phyloP scores from a whole-genome alignment of 768 basidiomycete species.

The Tricholoma bakamatsutake region DNA sequence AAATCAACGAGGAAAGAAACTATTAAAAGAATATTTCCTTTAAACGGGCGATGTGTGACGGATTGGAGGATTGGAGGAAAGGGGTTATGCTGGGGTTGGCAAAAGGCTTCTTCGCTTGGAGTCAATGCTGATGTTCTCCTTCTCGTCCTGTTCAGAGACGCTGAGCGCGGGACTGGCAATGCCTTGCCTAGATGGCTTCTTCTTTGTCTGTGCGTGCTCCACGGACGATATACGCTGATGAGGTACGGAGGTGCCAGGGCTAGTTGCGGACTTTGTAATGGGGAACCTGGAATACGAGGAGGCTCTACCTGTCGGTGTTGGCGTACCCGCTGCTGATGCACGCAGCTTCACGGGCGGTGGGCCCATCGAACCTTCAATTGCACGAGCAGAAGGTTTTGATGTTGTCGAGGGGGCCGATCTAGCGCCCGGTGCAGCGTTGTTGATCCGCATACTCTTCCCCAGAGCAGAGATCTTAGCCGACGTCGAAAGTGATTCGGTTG shows the following conservation, averaged over 20 bases:
- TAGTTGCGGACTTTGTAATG: conserved; percentile 26
- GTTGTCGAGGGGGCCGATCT: conserved; percentile 14
- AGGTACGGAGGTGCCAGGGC: conserved; percentile 25
- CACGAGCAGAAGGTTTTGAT: conserved; percentile 8
- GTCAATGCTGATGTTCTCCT: conserved; percentile 46
- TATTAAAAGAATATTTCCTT: background rate
- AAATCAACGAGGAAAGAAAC: background rate
- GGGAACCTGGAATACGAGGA: conserved; percentile 30
- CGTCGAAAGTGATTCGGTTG: conserved; percentile 28
- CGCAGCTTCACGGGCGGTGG: conserved; percentile 40
- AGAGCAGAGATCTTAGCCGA: conserved; percentile 35
- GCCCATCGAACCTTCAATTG: conserved; percentile 42
- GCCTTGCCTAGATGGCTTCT: conserved; percentile 25
- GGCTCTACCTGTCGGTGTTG: conserved; percentile 30
- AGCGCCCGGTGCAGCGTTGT: conserved; percentile 22
- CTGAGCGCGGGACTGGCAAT: conserved; percentile 33
- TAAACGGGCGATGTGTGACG: background rate
- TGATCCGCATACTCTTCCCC: conserved; percentile 46
- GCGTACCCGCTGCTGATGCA: conserved; percentile 30
- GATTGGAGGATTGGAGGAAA: background rate
- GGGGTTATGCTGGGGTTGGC: conserved; percentile 24
- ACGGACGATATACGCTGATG: conserved; percentile 29
- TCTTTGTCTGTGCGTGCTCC: conserved; percentile 28
- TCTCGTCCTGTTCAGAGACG: conserved; percentile 44
- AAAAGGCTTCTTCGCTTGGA: conserved; percentile 27